A percentile compares a stretch with the other conserved stretches of the same genome.
Conservation (phyloP, 306 rosid genomes). For the Quercus suber region DNA sequence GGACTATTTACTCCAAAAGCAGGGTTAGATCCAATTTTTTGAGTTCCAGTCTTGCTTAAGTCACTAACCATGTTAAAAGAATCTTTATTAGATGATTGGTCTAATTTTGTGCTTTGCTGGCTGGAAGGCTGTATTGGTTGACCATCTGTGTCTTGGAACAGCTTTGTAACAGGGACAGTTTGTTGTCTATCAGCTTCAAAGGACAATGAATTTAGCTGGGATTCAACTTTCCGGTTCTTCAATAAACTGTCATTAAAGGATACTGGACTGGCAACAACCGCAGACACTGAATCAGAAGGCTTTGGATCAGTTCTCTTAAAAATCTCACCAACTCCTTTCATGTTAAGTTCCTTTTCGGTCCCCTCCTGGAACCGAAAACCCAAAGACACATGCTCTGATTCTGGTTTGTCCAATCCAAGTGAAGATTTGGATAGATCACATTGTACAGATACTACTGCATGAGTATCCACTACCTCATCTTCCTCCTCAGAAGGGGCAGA, state of each 20-base stretch:
- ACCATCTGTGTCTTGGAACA: constrained; percentile 8
- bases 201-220: constrained; percentile 27
- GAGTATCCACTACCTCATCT: constrained; percentile 40
- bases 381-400: constrained; percentile 28
- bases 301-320: constrained; percentile 34
- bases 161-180: constrained; percentile 20
- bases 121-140: constrained; percentile 18
- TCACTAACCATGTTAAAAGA: constrained; percentile 19
- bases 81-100: constrained; percentile 17
- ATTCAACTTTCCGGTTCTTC: constrained; percentile 33
- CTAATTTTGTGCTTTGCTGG: constrained; percentile 16
- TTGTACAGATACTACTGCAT: constrained; percentile 24
- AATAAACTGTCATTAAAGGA: constrained; percentile 19
- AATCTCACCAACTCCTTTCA: constrained; percentile 18
- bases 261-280: constrained; percentile 19
- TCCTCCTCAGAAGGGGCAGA: constrained; percentile 43
- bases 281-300: constrained; percentile 33
- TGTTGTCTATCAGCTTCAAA: constrained; percentile 32
- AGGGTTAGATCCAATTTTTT: constrained; percentile 31
- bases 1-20: constrained; percentile 20
- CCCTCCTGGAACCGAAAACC: constrained; percentile 22
- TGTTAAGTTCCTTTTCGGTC: constrained; percentile 27
- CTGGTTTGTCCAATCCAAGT: constrained; percentile 29
- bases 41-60: constrained; percentile 24
- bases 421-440: constrained; percentile 25